A percentile compares a stretch with the other conserved stretches of the same genome.
Conservation (phyloP, 1,284 basidiomycete species). For the Boletellus deceptivus region DNA sequence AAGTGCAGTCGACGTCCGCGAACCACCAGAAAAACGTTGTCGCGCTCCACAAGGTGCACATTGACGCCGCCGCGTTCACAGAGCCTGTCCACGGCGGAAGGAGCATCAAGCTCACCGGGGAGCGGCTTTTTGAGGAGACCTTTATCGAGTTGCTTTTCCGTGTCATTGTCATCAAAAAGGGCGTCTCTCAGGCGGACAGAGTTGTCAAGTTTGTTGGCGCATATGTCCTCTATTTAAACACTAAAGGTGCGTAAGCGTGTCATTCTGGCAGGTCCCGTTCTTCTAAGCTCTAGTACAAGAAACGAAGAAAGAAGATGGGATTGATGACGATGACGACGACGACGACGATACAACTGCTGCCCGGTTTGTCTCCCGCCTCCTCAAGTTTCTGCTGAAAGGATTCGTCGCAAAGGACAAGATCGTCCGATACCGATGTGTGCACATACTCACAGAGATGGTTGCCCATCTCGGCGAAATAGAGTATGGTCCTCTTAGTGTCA, state of each 20-base stretch:
- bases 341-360: constrained; percentile 72
- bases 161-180: constrained; percentile 82
- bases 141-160: constrained; percentile 74
- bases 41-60: constrained; percentile 81
- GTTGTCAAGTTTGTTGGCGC: constrained; percentile 83
- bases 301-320: constrained; percentile 37
- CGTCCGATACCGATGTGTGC: constrained; percentile 78
- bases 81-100: constrained; percentile 51
- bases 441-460: constrained; percentile 80
- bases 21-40: constrained; percentile 93
- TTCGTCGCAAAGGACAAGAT: constrained; percentile 90
- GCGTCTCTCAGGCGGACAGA: constrained; percentile 75
- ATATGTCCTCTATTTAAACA: constrained; percentile 78
- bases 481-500: constrained; percentile 41
- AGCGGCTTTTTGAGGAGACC: constrained; percentile 74
- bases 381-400: constrained; percentile 80
- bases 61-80: constrained; percentile 58
- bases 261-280: not conserved
- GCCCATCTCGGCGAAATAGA: constrained; percentile 81
- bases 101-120: constrained; percentile 67
- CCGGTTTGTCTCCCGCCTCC: constrained; percentile 71
- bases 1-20: constrained; percentile 79
- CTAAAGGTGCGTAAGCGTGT: constrained; percentile 58
- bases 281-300: constrained; percentile 30
- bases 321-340: constrained; percentile 59